A percentile compares a stretch with the other conserved stretches of the same genome.
These are phyloP conservation scores for Lolium perenne DNA, from an alignment of 176 grass and related monocot genomes.

Conservation along the genomic window DNA sequence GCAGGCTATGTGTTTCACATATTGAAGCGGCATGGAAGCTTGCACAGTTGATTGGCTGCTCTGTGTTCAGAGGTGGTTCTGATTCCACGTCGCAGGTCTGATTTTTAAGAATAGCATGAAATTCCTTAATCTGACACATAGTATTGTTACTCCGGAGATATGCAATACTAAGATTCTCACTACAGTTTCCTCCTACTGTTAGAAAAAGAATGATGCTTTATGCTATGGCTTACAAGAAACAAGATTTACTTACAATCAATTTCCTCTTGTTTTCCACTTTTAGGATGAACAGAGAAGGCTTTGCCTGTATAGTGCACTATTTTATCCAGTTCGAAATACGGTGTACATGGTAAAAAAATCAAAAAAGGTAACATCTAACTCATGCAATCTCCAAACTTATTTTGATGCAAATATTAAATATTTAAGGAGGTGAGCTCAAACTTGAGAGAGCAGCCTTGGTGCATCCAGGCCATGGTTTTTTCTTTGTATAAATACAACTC, in stretches of 20 bases:
- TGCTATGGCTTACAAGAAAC: too few relatives aligned
- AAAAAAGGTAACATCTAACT: constrained; percentile 58
- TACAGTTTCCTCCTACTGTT: too few relatives aligned
- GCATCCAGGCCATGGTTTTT: too few relatives aligned
- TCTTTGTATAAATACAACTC: too few relatives aligned
- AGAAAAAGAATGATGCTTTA: too few relatives aligned
- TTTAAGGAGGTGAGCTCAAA: too few relatives aligned
- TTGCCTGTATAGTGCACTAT: constrained; percentile 72
- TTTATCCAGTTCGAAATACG: constrained; percentile 64
- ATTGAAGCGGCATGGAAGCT: constrained; percentile 82
- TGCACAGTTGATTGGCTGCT: constrained; percentile 59
- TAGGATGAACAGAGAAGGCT: constrained; percentile 78
- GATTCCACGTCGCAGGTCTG: constrained; percentile 35
- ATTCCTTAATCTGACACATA: neutral
- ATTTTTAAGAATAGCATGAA: neutral
- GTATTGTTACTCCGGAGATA: too few relatives aligned
- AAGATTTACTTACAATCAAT: neutral
- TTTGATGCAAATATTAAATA: neutral
- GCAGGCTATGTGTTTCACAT: constrained; percentile 70
- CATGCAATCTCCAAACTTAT: neutral
- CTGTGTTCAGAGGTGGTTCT: constrained; percentile 60
- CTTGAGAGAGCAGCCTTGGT: too few relatives aligned
- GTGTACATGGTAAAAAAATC: constrained; percentile 73
- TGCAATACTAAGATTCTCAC: too few relatives aligned
- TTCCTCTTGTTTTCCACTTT: constrained; percentile 3